A percentile compares a stretch with the other conserved stretches of the same genome.
phyloP scores from a whole-genome alignment of 176 grass and related monocot species.

The Carex pumila region DNA sequence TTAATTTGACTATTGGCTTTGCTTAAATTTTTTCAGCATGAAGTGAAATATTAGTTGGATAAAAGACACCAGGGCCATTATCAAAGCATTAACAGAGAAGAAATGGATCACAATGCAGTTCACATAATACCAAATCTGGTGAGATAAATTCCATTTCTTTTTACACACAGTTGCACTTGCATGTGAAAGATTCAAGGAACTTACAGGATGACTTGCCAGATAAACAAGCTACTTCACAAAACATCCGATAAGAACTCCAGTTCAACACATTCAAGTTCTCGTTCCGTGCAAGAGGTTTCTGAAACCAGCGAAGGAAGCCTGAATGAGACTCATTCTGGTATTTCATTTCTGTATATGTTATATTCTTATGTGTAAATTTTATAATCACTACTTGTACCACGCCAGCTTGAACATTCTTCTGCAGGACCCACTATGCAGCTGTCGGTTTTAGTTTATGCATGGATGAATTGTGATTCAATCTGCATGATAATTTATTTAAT shows the following conservation, averaged over 20 bases:
- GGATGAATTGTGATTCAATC: not conserved
- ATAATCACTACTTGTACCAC: not conserved
- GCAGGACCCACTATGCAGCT: not conserved
- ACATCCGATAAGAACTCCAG: constrained; percentile 34
- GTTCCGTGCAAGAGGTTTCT: constrained; percentile 57
- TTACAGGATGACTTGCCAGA: constrained; percentile 32
- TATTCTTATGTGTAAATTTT: not conserved
- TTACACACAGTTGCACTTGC: constrained; percentile 18
- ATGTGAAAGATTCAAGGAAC: constrained; percentile 29
- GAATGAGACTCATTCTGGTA: constrained; percentile 72
- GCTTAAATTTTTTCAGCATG: constrained; percentile 10
- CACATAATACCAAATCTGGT: constrained; percentile 38
- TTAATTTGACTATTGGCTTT: not conserved
- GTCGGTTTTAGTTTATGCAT: not conserved
- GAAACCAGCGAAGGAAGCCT: constrained; percentile 53
- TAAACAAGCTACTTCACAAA: constrained; percentile 36
- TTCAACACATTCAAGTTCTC: constrained; percentile 37
- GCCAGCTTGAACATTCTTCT: not conserved
- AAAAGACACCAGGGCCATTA: not conserved
- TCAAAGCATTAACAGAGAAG: not conserved
- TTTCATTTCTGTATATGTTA: not conserved
- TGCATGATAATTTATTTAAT: not conserved
- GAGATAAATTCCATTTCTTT: constrained; percentile 6
- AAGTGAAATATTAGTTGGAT: not conserved
- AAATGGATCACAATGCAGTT: constrained; percentile 40